Base-by-base conservation (phyloP, 2,329 filamentous ascomycete genomes). In the Harringtonia lauricola region DNA sequence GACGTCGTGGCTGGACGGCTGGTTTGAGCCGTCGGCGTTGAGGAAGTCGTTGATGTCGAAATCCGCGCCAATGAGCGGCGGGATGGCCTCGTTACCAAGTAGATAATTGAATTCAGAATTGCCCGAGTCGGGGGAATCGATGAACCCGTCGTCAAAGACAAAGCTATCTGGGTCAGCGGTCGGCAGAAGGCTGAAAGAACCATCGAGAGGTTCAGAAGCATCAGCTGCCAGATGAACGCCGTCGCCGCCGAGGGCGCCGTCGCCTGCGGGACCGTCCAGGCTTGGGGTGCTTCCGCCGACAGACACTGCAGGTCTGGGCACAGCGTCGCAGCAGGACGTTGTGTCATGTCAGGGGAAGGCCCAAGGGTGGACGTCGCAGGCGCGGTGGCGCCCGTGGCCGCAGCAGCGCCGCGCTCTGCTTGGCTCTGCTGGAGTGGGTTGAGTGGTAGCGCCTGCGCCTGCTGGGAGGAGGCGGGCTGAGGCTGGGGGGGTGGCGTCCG, bases 271-370 rank as follows among this genome's bases (percentile, higher is more conserved):
- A 57, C 59, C 59, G 52, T 58, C 59, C 64, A 68, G 55, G 63
- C 62, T 61, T 60, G 63, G 57, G 67, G 64, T 64, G 67, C 70
- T 66, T 74, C 75, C 72, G 70, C 77, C 83, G 85, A 90, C 82
- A 79, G 92, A 96, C 92, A 98, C 92, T 84, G 92, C 92, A 94
- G 92, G 92, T 95, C 92, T 45, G 47, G 49, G 64, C 83, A 96
- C 92, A 96, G 95, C 90, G 95, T 83, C 89, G 77, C 92, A 76
- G 92, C 92, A 96, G 92, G 89, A 95, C 94, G 89, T 95, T 95
- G 92, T 95, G 89, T 92, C 92, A 79, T 70, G 76, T 94, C 86
- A 79, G 85, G 75, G 68, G 82, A 76, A 69, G 65, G 57, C 54
- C 57, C 55, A 52, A 51, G 54, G 39, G 55, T 41, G 49, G 59